Evolutionary conservation across 768 basidiomycete species (phyloP).

Genomic region (Suillus variegatus): DNA sequence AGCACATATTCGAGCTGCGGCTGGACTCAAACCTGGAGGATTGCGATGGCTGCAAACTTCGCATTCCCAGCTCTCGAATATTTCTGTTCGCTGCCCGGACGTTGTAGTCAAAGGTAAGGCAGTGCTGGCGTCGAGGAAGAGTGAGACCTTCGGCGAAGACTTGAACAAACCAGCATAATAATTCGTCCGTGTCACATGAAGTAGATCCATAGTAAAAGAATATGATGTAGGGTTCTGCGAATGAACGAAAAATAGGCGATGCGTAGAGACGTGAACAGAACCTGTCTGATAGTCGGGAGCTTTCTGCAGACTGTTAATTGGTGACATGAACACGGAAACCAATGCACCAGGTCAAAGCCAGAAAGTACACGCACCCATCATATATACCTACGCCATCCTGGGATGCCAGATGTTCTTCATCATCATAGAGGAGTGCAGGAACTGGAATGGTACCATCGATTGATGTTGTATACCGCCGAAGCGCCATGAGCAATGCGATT

Average conservation of each 20-base stretch:
- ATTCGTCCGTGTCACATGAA: constrained; percentile 72
- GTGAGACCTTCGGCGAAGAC: constrained; percentile 86
- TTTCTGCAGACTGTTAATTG: constrained; percentile 70
- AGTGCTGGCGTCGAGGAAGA: constrained; percentile 52
- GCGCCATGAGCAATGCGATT: constrained; percentile 39
- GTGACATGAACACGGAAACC: constrained; percentile 18
- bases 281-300: constrained; percentile 78
- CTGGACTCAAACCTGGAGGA: constrained; percentile 71
- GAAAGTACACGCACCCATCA: constrained; percentile 66
- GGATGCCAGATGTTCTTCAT: constrained; percentile 72
- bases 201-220: constrained; percentile 72
- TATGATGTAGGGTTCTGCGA: constrained; percentile 43
- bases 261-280: constrained; percentile 70
- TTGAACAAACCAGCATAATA: constrained; percentile 89
- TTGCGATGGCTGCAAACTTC: constrained; percentile 87
- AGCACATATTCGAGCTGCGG: constrained; percentile 66
- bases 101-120: constrained; percentile 27
- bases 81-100: constrained; percentile 29
- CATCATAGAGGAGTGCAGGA: constrained; percentile 72
- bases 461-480: constrained; percentile 54
- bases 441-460: constrained; percentile 82
- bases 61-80: constrained; percentile 74
- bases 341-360: constrained; percentile 6
- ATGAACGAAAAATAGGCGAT: constrained; percentile 85
- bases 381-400: constrained; percentile 90